These are phyloP conservation scores for Powellomyces hirtus DNA, from an alignment of 192 early-diverging fungal genomes.

Conservation along the genomic window DNA sequence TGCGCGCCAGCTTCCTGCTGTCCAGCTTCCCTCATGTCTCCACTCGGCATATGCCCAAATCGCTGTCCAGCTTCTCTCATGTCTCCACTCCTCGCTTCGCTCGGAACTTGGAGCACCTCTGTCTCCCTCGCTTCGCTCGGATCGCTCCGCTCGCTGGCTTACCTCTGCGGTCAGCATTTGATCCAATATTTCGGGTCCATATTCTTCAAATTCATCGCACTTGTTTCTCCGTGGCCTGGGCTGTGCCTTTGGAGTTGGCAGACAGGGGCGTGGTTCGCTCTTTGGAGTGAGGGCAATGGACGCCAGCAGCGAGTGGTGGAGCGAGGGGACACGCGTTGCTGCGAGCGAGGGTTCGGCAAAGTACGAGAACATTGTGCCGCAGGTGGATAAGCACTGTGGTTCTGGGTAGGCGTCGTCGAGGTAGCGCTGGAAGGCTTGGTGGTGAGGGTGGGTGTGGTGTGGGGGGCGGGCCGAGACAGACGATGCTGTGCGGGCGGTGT, in stretches of 20 bases:
- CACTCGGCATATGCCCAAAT: too few relatives aligned
- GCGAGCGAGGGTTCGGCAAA: neutral
- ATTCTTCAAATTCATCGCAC: conserved; percentile 26
- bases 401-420: neutral
- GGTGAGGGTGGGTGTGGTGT: neutral
- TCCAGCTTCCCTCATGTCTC: too few relatives aligned
- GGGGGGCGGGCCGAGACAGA: neutral
- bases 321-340: neutral
- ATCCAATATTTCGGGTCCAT: conserved; percentile 32
- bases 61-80: too few relatives aligned
- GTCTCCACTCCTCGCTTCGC: too few relatives aligned
- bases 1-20: neutral
- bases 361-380: neutral
- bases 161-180: conserved; percentile 31
- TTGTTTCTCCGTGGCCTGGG: neutral
- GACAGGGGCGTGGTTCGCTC: neutral
- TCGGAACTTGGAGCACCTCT: too few relatives aligned
- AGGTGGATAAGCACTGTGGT: neutral
- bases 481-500: neutral
- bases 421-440: neutral
- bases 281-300: neutral
- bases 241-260: neutral
- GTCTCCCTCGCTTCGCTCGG: too few relatives aligned
- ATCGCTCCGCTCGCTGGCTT: neutral
- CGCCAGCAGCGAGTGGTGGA: neutral